phyloP scores from a whole-genome alignment of 2,329 filamentous ascomycete species.

The Pyrenochaeta sp. region DNA sequence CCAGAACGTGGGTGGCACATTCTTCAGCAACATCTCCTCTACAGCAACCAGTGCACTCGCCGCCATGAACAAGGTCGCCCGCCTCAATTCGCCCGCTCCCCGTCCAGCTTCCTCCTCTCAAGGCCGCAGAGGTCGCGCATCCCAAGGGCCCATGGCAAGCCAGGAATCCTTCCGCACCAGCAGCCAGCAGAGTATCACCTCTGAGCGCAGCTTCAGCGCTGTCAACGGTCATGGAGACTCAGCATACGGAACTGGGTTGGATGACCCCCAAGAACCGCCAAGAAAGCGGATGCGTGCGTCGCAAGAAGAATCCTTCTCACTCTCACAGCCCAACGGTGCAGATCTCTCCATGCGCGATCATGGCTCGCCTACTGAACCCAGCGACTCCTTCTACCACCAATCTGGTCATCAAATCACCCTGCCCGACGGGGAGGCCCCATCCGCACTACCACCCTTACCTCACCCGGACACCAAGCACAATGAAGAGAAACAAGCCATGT shows the following conservation, averaged over 20 bases:
- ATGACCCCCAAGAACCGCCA: constrained; percentile 75
- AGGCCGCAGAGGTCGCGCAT: constrained; percentile 71
- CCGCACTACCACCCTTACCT: constrained; percentile 70
- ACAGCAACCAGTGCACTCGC: constrained; percentile 93
- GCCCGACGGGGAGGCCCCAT: constrained; percentile 61
- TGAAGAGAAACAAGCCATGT: constrained; percentile 83
- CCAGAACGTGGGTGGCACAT: constrained; percentile 75
- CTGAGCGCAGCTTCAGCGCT: constrained; percentile 74
- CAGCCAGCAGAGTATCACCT: constrained; percentile 81
- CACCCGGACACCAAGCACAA: constrained; percentile 67
- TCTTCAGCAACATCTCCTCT: constrained; percentile 95
- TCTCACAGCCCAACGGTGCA: constrained; percentile 55
- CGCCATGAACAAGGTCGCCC: constrained; percentile 89
- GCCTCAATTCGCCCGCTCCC: constrained; percentile 83
- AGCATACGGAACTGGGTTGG: constrained; percentile 66
- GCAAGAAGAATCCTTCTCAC: constrained; percentile 49
- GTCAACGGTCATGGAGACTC: constrained; percentile 65
- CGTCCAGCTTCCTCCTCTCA: constrained; percentile 68
- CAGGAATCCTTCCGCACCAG: constrained; percentile 73
- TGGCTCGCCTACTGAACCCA: constrained; percentile 77
- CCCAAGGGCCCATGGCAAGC: constrained; percentile 68
- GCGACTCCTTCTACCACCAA: constrained; percentile 72
- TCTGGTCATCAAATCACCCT: constrained; percentile 54
- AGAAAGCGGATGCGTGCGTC: constrained; percentile 73
- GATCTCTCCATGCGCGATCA: constrained; percentile 65